Percentiles rank a stretch among this genome's conserved stretches.
Evolutionary conservation across 768 basidiomycete species (phyloP).

Genomic region (Trametes villosa): DNA sequence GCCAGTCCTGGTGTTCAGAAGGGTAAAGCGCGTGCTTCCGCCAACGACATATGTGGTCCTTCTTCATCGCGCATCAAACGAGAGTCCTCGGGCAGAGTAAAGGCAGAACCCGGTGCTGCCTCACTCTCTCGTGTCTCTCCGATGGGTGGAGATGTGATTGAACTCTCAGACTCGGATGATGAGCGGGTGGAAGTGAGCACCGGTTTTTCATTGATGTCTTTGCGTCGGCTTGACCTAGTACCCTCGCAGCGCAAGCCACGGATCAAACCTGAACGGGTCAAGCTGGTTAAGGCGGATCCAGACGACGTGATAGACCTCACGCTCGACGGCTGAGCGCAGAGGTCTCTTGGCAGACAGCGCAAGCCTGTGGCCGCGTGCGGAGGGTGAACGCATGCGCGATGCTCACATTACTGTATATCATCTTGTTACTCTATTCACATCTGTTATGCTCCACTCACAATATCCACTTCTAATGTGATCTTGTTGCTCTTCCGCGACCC

Average conservation of each 20-base stretch:
- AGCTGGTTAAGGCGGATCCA: not conserved
- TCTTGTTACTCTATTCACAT: no score
- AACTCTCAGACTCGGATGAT: slow-evolving; percentile 2
- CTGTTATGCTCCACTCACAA: no score
- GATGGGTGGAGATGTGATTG: not conserved
- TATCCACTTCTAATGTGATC: no score
- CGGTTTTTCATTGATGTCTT: not conserved
- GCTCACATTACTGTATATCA: no score
- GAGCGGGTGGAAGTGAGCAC: not conserved
- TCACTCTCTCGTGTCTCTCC: not conserved
- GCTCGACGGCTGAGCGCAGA: slow-evolving; percentile 1
- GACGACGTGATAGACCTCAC: slow-evolving; percentile 12
- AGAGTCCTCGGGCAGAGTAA: not conserved
- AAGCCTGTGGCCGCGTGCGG: not conserved
- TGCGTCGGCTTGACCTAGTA: not conserved
- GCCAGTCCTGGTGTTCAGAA: not conserved
- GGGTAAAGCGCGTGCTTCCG: not conserved
- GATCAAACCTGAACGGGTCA: not conserved
- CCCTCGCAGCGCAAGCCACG: slow-evolving; percentile 5
- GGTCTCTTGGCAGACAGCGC: not conserved
- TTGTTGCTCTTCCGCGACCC: no score
- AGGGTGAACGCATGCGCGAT: no score
- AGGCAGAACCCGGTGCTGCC: not conserved
- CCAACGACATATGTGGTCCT: no score
- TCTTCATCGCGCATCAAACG: not conserved